These are phyloP conservation scores for Volvariella volvacea DNA, from an alignment of 1,284 basidiomycete genomes.

Conservation along the genomic window DNA sequence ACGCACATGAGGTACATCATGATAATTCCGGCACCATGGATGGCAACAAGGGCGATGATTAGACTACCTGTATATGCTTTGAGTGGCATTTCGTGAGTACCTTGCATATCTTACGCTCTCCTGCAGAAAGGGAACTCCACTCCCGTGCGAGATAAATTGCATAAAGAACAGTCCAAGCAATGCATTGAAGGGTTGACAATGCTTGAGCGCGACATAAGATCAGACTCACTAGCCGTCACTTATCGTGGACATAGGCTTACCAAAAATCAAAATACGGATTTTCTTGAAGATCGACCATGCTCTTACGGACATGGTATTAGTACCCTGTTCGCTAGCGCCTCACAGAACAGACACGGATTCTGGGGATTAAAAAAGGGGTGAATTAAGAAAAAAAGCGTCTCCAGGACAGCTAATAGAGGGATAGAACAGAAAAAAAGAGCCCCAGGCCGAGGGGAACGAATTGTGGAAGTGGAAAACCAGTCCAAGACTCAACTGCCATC, in stretches of 20 bases:
- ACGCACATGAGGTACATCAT: slow-evolving; percentile 43
- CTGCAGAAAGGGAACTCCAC: slow-evolving; percentile 27
- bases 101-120: slow-evolving; percentile 29
- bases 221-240: neutral
- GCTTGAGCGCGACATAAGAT: slow-evolving; percentile 19
- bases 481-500: too few relatives aligned
- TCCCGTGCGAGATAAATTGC: slow-evolving; percentile 32
- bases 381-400: slow-evolving; percentile 16
- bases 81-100: neutral
- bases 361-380: slow-evolving; percentile 10
- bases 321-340: slow-evolving; percentile 11
- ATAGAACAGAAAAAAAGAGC: slow-evolving; percentile 14
- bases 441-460: slow-evolving; percentile 5
- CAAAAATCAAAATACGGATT: slow-evolving; percentile 15
- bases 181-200: slow-evolving; percentile 28
- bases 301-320: slow-evolving; percentile 14
- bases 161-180: slow-evolving; percentile 32
- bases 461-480: slow-evolving; percentile 5
- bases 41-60: slow-evolving; percentile 26
- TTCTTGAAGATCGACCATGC: slow-evolving; percentile 21
- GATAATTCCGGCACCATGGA: slow-evolving; percentile 32
- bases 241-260: slow-evolving; percentile 15
- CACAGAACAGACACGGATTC: too few relatives aligned
- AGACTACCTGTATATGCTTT: slow-evolving; percentile 26
- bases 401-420: slow-evolving; percentile 14